Conservation (phyloP, 257 asterid species). For the Solanum pimpinellifolium region DNA sequence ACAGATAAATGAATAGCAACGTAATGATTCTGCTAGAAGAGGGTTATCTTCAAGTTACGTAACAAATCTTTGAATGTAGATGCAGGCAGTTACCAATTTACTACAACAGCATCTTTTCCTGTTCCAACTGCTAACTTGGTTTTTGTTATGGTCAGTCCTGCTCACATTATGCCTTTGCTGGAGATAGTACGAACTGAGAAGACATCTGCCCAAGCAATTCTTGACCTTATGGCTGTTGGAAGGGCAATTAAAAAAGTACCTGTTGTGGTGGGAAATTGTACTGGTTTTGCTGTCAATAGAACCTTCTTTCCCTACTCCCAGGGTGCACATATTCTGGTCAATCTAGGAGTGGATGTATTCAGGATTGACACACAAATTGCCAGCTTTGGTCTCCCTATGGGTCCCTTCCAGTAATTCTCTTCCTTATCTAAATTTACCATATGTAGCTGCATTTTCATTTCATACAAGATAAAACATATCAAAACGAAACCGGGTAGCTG, state of each 20-base stretch:
- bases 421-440: background rate
- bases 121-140: constrained; percentile 10
- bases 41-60: background rate
- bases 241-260: constrained; percentile 85
- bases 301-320: constrained; percentile 89
- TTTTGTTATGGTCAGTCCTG: constrained; percentile 63
- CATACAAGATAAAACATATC: background rate
- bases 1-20: background rate
- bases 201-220: constrained; percentile 91
- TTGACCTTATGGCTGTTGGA: constrained; percentile 86
- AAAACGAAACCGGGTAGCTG: background rate
- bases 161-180: constrained; percentile 93
- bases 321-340: constrained; percentile 71
- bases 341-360: constrained; percentile 86
- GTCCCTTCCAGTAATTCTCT: constrained; percentile 90
- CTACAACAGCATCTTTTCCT: background rate
- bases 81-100: background rate
- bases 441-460: background rate
- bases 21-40: background rate
- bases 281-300: constrained; percentile 96
- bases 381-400: constrained; percentile 85
- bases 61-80: background rate
- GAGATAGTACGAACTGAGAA: constrained; percentile 83
- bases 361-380: constrained; percentile 78
- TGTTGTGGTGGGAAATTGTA: constrained; percentile 93